Evolutionary conservation across 2,329 filamentous ascomycete species (phyloP).

Genomic region (Neurospora sp.): DNA sequence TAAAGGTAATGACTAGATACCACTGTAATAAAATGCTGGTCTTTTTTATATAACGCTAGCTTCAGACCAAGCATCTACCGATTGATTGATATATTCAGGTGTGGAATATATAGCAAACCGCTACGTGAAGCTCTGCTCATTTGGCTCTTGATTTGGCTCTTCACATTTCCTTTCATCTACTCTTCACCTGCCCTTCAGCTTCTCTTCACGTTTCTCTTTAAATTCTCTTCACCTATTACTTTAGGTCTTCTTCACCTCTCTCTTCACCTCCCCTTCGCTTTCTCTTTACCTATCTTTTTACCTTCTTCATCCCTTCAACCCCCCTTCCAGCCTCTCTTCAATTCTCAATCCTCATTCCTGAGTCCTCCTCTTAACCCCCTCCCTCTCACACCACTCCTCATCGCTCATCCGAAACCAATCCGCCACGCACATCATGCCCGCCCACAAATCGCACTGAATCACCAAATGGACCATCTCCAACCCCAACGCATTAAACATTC

Average conservation of each 20-base stretch:
- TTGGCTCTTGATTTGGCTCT: not conserved
- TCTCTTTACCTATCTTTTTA: not conserved
- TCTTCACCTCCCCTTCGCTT: not conserved
- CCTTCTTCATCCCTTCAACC: not conserved
- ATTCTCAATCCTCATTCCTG: not conserved
- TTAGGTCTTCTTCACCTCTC: not conserved
- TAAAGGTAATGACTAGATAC: not conserved
- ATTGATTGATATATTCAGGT: not conserved
- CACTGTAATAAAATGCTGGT: not conserved
- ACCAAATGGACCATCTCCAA: constrained; percentile 36
- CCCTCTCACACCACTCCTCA: constrained; percentile 17
- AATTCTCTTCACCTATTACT: not conserved
- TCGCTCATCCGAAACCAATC: constrained; percentile 10
- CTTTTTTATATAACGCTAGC: not conserved
- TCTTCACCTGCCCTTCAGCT: not conserved
- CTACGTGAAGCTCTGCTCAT: not conserved
- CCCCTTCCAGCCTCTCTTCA: not conserved
- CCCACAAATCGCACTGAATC: constrained; percentile 37
- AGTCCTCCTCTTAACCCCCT: constrained; percentile 1
- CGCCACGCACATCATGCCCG: constrained; percentile 26
- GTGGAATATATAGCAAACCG: not conserved
- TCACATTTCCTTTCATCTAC: not conserved
- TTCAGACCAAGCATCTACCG: not conserved
- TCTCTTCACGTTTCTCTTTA: not conserved
- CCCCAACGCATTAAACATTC: constrained; percentile 35